Base-by-base conservation (phyloP, 2,329 filamentous ascomycete genomes). In the Saccharata proteae region DNA sequence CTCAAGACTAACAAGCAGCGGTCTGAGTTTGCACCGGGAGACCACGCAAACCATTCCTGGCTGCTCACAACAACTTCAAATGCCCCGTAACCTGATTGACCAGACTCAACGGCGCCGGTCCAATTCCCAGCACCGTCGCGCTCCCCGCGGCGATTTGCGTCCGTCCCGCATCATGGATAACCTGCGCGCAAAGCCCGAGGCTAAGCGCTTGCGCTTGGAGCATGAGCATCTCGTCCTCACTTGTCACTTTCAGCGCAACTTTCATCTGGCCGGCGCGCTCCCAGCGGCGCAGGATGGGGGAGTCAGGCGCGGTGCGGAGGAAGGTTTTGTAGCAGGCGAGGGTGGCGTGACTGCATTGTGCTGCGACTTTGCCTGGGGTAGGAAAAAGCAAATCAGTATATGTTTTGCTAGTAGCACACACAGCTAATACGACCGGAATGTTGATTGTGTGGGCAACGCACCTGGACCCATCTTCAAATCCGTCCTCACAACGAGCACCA, bases 401-500 rank as follows among this genome's bases (percentile, higher is more conserved):
- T 17, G 24, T 37, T n/a, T n/a, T n/a, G n/a, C n/a, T n/a, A n/a
- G n/a, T n/a, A n/a, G n/a, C n/a, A n/a, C n/a, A n/a, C n/a, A n/a
- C n/a, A n/a, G n/a, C n/a, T n/a, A n/a, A n/a, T n/a, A n/a, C n/a
- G n/a, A n/a, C n/a, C 8, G 16, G 2, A 25, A n/a, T 12, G 10
- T 12, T 16, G 17, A 20, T 22, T 7, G 14, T 19, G 38, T n/a
- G 24, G 20, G 33, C 20, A 32, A 38, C 65, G 24, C 64, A 90
- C 88, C 88, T 62, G 93, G 96, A 7, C 81, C 90, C 90, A 98
- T 98, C 46, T 88, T 88, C 47, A 98, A 59, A 61, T 98, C 90
- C 12, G 84, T 93, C 51, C 90, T 66, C 34, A 96, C 88, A 4
- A 93, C 83, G 19, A 98, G 64, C 10, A 94, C 83, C 36, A 96